Base-by-base conservation (phyloP, 2,329 filamentous ascomycete species). In the Cladosporium sp. region DNA sequence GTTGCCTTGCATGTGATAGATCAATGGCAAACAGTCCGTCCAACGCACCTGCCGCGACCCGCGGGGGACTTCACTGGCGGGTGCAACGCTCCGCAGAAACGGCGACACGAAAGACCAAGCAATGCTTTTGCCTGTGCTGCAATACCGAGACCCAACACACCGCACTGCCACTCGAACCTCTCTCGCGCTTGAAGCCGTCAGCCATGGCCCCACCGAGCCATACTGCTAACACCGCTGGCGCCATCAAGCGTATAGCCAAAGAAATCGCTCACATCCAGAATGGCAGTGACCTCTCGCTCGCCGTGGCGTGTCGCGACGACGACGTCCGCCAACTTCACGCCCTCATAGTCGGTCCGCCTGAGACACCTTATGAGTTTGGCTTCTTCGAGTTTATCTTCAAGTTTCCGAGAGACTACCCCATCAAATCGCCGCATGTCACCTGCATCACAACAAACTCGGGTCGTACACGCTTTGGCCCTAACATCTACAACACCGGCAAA, bases 301-400 rank as follows among this genome's bases (percentile, higher is more conserved):
- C 89, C 9, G 90, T 96, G 45, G 87, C 88, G 53, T 95, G 87
- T 67, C 80, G 87, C 48, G 93, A 97, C 70, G 79, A 84, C 61
- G 90, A 98, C 69, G 88, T 97, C 56, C 86, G 91, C 52, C 86
- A 89, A 67, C 85, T 97, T 46, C 86, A 84, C 66, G 89, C 91
- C 45, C 71, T 97, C 58, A 92, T 97, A 63, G 83, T 97, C 60
- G 93, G 93, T 0, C 92, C 93, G 19, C 89, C 92, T 59, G 91
- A 93, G 62, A 95, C 91, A 0, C 91, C 92, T 0, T 98, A 98
- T 70, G 91, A 96, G 70, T 96, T 95, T 66, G 93, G 93, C 3
- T 96, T 96, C 73, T 97, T 95, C 66, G 90, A 97, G 79, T 90
- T 93, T 69, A 56, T 63, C 31, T 56, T 64, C 53, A 61, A 63